Conservation (phyloP, 495 filamentous ascomycete species). For the Trichocladium uniseriatum region DNA sequence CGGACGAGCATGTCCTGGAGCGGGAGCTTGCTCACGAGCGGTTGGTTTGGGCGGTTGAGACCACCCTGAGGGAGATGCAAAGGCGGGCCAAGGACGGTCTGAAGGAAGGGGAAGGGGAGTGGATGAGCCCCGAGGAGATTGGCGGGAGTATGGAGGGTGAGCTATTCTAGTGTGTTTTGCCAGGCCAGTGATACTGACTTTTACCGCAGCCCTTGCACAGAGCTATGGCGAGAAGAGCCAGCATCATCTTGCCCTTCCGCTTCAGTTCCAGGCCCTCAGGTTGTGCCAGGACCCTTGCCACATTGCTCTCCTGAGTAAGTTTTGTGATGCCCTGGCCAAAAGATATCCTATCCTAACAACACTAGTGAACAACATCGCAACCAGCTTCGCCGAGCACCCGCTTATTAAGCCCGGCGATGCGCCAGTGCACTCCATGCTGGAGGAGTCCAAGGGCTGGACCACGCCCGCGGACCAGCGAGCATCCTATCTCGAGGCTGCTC, state of each 20-base stretch:
- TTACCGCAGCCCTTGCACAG: conserved; percentile 51
- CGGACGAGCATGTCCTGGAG: conserved; percentile 48
- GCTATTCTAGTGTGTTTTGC: conserved; percentile 8
- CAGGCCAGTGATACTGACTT: conserved; percentile 9
- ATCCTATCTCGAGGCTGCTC: conserved; percentile 50
- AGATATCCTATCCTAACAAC: background rate
- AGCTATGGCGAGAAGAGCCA: conserved; percentile 60
- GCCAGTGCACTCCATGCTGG: conserved; percentile 23
- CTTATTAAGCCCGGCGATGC: conserved; percentile 31
- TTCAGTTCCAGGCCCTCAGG: conserved; percentile 75
- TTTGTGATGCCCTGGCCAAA: background rate
- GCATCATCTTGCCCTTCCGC: conserved; percentile 72
- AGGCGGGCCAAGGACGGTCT: conserved; percentile 54
- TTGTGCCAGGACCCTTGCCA: conserved; percentile 58
- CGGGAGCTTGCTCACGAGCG: conserved; percentile 59
- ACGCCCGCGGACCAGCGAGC: conserved; percentile 37
- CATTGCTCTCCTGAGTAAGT: conserved; percentile 61
- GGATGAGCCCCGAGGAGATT: conserved; percentile 63
- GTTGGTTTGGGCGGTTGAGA: conserved; percentile 76
- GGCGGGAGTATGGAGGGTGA: conserved; percentile 61
- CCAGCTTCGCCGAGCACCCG: conserved; percentile 54
- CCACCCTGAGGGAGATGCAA: conserved; percentile 61
- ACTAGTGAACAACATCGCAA: conserved; percentile 64
- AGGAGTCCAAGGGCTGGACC: conserved; percentile 16
- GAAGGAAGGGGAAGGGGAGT: conserved; percentile 56